phyloP scores from a whole-genome alignment of 2,329 filamentous ascomycete genomes.

The Botryotinia globosa region DNA sequence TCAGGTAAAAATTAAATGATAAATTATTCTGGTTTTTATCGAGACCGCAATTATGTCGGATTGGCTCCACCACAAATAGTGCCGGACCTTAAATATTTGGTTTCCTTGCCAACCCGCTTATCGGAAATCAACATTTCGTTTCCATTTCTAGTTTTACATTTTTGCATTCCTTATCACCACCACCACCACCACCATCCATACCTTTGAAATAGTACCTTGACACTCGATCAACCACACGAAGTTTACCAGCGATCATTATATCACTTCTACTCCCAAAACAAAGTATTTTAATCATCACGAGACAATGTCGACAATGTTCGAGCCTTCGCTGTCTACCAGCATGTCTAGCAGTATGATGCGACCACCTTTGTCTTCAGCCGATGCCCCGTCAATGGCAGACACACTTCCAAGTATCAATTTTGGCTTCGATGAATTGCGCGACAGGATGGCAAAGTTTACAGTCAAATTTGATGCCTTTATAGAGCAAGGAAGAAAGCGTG shows the following conservation, averaged over 20 bases:
- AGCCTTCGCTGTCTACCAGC: constrained; percentile 65
- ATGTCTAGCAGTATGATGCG: constrained; percentile 44
- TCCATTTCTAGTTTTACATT: background rate
- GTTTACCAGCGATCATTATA: background rate
- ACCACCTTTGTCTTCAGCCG: constrained; percentile 50
- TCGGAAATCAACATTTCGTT: background rate
- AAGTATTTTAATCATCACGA: background rate
- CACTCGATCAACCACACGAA: background rate
- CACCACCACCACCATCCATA: background rate
- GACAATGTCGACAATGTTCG: constrained; percentile 61
- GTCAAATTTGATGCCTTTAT: constrained; percentile 91
- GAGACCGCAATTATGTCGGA: background rate
- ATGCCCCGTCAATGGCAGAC: constrained; percentile 67
- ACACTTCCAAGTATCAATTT: constrained; percentile 88
- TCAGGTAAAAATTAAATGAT: constrained; percentile 3
- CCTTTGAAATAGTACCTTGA: background rate
- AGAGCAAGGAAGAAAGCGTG: constrained; percentile 81
- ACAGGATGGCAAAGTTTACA: constrained; percentile 92
- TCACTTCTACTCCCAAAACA: background rate
- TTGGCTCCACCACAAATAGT: background rate
- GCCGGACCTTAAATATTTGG: constrained; percentile 17
- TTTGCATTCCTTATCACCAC: background rate
- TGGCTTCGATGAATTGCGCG: constrained; percentile 91
- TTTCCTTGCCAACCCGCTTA: constrained; percentile 23
- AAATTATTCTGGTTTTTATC: constrained; percentile 7